Conservation (phyloP, 2,329 filamentous ascomycete species). For the Phaeosphaeriaceae sp. region DNA sequence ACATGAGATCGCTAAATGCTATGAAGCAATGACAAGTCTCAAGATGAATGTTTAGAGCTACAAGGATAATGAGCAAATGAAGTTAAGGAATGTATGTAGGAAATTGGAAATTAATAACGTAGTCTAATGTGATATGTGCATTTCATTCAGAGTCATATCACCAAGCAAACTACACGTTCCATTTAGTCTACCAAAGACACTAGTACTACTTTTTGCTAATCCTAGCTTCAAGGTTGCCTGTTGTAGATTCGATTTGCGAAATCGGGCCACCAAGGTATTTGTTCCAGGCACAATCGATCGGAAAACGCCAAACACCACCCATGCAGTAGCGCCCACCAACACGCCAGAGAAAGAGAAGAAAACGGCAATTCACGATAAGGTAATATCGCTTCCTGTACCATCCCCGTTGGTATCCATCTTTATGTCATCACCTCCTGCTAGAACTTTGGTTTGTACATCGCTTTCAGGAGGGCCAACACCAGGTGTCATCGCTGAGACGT, state of each 20-base stretch:
- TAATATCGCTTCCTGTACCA: slow-evolving; percentile 41
- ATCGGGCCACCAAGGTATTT: neutral
- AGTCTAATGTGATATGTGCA: too few species aligned
- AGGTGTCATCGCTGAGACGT: slow-evolving; percentile 84
- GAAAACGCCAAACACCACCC: slow-evolving; percentile 7
- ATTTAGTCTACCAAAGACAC: too few species aligned
- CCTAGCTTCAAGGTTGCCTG: neutral
- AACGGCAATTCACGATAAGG: slow-evolving; percentile 32
- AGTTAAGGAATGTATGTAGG: too few species aligned
- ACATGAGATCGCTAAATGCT: too few species aligned
- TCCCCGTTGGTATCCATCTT: slow-evolving; percentile 48
- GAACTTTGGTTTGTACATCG: slow-evolving; percentile 41
- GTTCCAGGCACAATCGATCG: neutral
- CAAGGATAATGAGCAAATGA: too few species aligned
- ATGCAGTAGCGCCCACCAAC: slow-evolving; percentile 7
- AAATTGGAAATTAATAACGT: too few species aligned
- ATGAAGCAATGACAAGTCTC: too few species aligned
- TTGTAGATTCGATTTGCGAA: neutral
- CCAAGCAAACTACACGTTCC: too few species aligned
- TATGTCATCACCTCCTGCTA: slow-evolving; percentile 47
- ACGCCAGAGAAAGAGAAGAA: neutral
- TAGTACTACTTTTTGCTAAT: too few species aligned
- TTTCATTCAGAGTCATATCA: too few species aligned
- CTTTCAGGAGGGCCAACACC: slow-evolving; percentile 67
- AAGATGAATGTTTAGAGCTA: too few species aligned